Evolutionary conservation across 768 basidiomycete genomes (phyloP), one percentile per base, ranked within the genome.

Genomic region (Pilatotrama ljubarskyi): DNA sequence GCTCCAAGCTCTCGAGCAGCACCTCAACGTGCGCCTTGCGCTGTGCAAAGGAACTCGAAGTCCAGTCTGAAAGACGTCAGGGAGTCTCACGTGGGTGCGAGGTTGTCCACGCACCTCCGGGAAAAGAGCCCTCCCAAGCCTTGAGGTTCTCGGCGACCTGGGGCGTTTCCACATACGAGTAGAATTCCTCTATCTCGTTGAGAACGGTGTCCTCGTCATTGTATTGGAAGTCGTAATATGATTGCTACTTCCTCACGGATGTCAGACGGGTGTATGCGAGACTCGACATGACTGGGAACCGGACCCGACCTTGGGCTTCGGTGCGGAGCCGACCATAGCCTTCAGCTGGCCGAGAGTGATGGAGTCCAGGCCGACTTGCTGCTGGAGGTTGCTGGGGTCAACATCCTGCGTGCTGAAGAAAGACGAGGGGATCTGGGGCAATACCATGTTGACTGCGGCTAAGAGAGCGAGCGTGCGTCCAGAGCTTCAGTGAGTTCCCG

Each of bases 101-200:
- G 35, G 47, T 41, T 35, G 54, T 47, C 36, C 51, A 73, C 84
- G 67, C 68, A 90, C 93, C 90, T 74, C 85, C 85, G 29, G 80
- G 75, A 70, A 90, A 95, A 42, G 89, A 92, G 38, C 87, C 87
- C 68, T 90, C 84, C 90, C 93, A 97, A 44, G 91, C 89, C 69
- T 86, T 88, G 63, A 92, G 77, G 71, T 93, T 93, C 78, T 93
- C 91, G 2, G 84, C 85, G 20, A 94, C 88, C 71, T 95, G 91
- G 0, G 90, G 84, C 84, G 94, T 92, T 78, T 98, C 96, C 61
- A 93, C 87, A 74, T 97, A 99, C 20, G 93, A 93, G 74, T 96
- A 98, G 76, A 98, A 98, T 74, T 99, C 97, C 59, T 98, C 92
- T 38, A 99, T 87, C 72, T 99, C 97, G 68, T 91, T 90, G 82